Evolutionary conservation across 768 basidiomycete genomes (phyloP).

Genomic region (Leccinellum albellum): DNA sequence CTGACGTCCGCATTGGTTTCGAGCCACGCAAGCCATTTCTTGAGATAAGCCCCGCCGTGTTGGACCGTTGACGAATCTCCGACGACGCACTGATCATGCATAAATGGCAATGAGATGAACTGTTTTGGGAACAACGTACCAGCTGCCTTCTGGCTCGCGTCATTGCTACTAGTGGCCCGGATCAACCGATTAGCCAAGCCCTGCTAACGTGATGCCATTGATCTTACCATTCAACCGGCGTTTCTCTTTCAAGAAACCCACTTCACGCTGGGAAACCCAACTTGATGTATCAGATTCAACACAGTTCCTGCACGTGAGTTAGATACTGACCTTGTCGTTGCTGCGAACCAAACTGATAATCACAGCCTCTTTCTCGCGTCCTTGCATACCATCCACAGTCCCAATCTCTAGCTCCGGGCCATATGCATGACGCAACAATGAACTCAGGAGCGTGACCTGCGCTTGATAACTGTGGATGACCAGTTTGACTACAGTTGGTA

Average conservation of each 20-base stretch:
- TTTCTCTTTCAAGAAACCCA: constrained; percentile 93
- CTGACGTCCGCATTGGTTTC: constrained; percentile 88
- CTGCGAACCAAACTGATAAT: constrained; percentile 91
- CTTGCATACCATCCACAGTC: constrained; percentile 96
- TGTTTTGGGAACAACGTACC: constrained; percentile 42
- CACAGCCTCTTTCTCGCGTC: constrained; percentile 91
- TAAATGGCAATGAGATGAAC: too few relatives aligned
- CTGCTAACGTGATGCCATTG: neutral
- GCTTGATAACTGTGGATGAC: constrained; percentile 69
- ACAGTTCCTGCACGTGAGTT: constrained; percentile 7
- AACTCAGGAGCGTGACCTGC: constrained; percentile 82
- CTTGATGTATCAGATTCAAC: neutral
- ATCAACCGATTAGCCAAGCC: neutral
- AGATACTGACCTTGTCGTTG: constrained; percentile 64
- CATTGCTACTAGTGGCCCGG: constrained; percentile 69
- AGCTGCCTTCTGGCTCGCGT: constrained; percentile 86
- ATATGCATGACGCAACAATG: constrained; percentile 67
- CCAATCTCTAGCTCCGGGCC: constrained; percentile 81
- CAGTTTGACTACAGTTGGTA: neutral
- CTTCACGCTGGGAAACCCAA: constrained; percentile 58
- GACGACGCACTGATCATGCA: constrained; percentile 65
- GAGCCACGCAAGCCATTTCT: constrained; percentile 88
- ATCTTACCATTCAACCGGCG: constrained; percentile 83
- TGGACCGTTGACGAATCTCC: constrained; percentile 91
- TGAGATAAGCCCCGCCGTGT: constrained; percentile 80